Base-by-base conservation (phyloP, 2,329 filamentous ascomycete species). In the Sporothrix dimorphospora region DNA sequence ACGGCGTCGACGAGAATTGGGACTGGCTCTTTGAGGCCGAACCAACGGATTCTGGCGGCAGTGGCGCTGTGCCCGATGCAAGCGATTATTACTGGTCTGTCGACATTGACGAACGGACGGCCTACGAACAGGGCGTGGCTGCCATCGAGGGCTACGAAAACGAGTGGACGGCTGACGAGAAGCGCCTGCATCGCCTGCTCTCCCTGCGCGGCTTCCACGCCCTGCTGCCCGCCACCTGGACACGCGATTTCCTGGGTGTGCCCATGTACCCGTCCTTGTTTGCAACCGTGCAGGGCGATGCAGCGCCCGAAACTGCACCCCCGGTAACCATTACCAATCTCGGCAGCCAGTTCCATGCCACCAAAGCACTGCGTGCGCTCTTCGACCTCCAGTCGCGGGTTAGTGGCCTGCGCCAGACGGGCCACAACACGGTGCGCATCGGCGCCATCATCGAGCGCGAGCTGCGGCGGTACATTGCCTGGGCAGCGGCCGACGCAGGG, bases 181-280 rank as follows among this genome's bases (percentile, higher is more conserved):
- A 70, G 14, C 77, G 75, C 21, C 74, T 81, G 24, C 80, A 81
- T 75, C 79, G 78, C 57, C 75, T 81, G 65, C 75, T 81, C 27
- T 78, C 77, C 19, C 77, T 82, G 72, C 79, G 80, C 59, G 80
- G 80, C 1, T 74, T 77, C 42, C 79, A 81, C 69, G 80, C 80
- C 4, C 77, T 82, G 75, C 76, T 82, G 69, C 78, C 78, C 12
- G 78, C 77, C 2, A 75, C 73, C 14, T 81, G 80, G 80, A 73
- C 72, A 45, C 72, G 78, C 69, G 77, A 78, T 72, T 80, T 81
- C 70, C 74, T 76, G 68, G 80, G 79, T 65, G 78, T 80, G 73
- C 79, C 79, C 1, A 75, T 81, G 72, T 77, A 78, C 7, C 76
- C 77, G 8, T 74, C 77, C 24, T 76, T 82, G 21, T 81, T 81